A percentile compares a stretch with the other conserved stretches of the same genome.
phyloP scores from a whole-genome alignment of 1,284 basidiomycete species.

The Heterobasidion occidentale region DNA sequence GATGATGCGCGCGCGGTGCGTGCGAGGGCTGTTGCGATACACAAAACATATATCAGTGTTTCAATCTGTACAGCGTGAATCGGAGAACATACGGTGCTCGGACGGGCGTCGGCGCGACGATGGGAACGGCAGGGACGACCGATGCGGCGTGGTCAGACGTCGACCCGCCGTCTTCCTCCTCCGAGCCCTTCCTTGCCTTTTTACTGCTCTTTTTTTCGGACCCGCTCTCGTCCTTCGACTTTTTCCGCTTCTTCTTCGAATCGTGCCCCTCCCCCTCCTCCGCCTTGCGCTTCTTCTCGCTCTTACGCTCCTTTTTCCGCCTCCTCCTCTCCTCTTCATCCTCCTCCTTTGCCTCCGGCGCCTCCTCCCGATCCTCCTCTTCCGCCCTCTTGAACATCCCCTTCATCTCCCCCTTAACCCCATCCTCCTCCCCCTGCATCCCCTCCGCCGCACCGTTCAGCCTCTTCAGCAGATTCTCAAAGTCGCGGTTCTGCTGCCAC shows the following conservation, averaged over 20 bases:
- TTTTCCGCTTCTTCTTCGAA: neutral
- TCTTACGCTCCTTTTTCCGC: slow-evolving; percentile 17
- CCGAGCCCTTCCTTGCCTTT: neutral
- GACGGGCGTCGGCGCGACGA: slow-evolving; percentile 1
- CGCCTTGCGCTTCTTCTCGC: slow-evolving; percentile 20
- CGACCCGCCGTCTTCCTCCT: too few relatives aligned
- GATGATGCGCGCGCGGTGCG: slow-evolving; percentile 68
- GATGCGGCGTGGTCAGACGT: neutral
- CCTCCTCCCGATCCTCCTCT: slow-evolving; percentile 4
- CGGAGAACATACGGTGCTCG: slow-evolving; percentile 7
- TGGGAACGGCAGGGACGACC: neutral
- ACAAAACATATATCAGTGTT: neutral
- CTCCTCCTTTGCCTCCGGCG: slow-evolving; percentile 13
- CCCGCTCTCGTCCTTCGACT: neutral
- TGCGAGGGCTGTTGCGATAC: slow-evolving; percentile 47
- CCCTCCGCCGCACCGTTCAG: slow-evolving; percentile 35
- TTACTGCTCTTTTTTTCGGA: too few relatives aligned
- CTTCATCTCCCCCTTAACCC: slow-evolving; percentile 7
- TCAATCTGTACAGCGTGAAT: neutral
- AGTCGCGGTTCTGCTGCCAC: slow-evolving; percentile 79
- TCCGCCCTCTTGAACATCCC: slow-evolving; percentile 11
- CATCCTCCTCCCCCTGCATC: too few relatives aligned
- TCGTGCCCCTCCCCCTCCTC: slow-evolving; percentile 10
- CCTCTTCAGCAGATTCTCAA: slow-evolving; percentile 57
- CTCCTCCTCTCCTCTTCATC: slow-evolving; percentile 19